phyloP scores from a whole-genome alignment of 345 rosid species.

The Salix viminalis region DNA sequence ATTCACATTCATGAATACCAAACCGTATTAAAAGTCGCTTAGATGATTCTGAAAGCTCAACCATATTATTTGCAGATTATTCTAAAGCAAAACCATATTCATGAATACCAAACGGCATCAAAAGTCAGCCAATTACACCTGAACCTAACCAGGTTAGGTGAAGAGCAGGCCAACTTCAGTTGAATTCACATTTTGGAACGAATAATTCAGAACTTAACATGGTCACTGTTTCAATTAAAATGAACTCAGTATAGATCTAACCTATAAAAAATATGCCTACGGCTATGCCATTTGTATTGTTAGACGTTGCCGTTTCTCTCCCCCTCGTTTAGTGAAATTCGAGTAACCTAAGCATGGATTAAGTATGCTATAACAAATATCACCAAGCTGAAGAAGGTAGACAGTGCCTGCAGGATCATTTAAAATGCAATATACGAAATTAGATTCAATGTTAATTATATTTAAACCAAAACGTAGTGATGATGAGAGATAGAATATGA shows the following conservation, averaged over 20 bases:
- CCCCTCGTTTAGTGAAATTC: not conserved
- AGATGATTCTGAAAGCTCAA: slow-evolving; percentile 1
- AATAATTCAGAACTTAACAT: not conserved
- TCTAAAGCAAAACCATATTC: not conserved
- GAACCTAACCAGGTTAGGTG: not conserved
- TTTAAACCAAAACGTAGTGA: not conserved
- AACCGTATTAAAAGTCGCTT: not conserved
- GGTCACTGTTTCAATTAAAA: slow-evolving; percentile 3
- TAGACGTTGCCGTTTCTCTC: not conserved
- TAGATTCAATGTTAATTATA: not conserved
- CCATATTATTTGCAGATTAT: not conserved
- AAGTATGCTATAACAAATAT: slow-evolving; percentile 23
- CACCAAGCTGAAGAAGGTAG: slow-evolving; percentile 31
- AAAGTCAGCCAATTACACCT: not conserved
- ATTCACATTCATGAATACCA: slow-evolving; percentile 39
- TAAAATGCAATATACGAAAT: slow-evolving; percentile 8
- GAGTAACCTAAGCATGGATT: slow-evolving; percentile 5
- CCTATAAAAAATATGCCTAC: slow-evolving; percentile 15
- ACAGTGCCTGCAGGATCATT: slow-evolving; percentile 36
- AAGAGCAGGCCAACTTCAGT: not conserved
- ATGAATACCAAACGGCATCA: not conserved
- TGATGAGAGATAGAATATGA: not conserved
- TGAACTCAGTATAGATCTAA: slow-evolving; percentile 31
- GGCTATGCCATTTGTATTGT: not conserved
- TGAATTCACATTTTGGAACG: not conserved